Percentiles rank a stretch among this genome's conserved stretches.
These are phyloP conservation scores for Trichopus zeylanicus DNA, from an alignment of 116 monocot species.

Conservation along the genomic window DNA sequence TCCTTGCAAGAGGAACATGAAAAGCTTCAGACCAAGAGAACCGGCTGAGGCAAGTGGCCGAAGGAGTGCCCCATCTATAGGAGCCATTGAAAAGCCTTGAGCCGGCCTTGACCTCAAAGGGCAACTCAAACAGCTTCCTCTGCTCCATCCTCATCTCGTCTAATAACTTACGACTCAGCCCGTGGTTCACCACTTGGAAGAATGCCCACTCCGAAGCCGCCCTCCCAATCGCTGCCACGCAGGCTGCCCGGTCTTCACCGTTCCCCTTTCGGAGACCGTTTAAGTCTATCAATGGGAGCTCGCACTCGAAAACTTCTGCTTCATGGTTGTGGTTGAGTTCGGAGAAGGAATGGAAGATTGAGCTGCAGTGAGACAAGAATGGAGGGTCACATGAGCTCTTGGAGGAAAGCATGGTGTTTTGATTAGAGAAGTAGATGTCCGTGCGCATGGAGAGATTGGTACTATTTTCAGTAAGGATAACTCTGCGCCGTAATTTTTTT, in stretches of 20 bases:
- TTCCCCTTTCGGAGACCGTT: slow-evolving; percentile 9
- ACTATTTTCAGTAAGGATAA: too few relatives aligned
- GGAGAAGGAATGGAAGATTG: slow-evolving; percentile 1
- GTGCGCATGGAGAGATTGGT: too few relatives aligned
- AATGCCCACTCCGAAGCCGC: slow-evolving; percentile 57
- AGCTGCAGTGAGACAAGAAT: slow-evolving; percentile 15
- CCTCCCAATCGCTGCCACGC: slow-evolving; percentile 21
- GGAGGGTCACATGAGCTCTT: slow-evolving; percentile 18
- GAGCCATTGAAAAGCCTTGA: slow-evolving; percentile 31
- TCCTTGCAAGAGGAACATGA: slow-evolving; percentile 60
- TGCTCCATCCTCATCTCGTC: slow-evolving; percentile 50
- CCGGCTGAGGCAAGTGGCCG: slow-evolving; percentile 46
- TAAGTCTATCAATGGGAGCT: slow-evolving; percentile 42
- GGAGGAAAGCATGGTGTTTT: slow-evolving; percentile 8
- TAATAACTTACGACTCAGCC: slow-evolving; percentile 41
- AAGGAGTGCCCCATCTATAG: slow-evolving; percentile 71
- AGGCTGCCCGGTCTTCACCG: slow-evolving; percentile 10
- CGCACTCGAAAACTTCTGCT: slow-evolving; percentile 14
- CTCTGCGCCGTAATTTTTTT: too few relatives aligned
- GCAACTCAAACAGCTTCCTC: slow-evolving; percentile 36
- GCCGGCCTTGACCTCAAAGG: slow-evolving; percentile 47
- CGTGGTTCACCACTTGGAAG: slow-evolving; percentile 67
- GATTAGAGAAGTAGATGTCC: too few relatives aligned
- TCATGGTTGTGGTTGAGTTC: not conserved
- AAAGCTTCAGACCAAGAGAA: slow-evolving; percentile 94